Conservation (phyloP, 768 basidiomycete species). For the Suillus discolor region DNA sequence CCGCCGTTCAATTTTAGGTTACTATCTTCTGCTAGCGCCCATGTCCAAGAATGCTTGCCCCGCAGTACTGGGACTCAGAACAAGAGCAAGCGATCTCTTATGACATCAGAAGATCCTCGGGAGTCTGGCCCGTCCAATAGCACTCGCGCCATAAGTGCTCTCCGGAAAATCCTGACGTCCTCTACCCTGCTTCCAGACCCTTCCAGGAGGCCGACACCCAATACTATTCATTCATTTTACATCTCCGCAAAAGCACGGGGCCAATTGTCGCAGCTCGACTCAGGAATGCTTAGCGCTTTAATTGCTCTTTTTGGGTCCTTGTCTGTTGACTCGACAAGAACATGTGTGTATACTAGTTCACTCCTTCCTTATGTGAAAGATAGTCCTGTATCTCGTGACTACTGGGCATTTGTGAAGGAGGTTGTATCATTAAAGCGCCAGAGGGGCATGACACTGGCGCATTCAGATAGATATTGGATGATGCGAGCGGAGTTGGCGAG, state of each 20-base stretch:
- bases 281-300: conserved; percentile 41
- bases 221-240: conserved; percentile 44
- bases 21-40: conserved; percentile 4
- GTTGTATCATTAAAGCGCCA: conserved; percentile 47
- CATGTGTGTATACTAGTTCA: conserved; percentile 29
- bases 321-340: conserved; percentile 35
- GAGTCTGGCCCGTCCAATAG: neutral
- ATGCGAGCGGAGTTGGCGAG: conserved; percentile 49
- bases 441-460: conserved; percentile 33
- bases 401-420: conserved; percentile 54
- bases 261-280: conserved; percentile 37
- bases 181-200: neutral
- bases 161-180: neutral
- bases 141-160: conserved; percentile 7
- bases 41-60: conserved; percentile 3
- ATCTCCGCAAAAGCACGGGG: conserved; percentile 33
- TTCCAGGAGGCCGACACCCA: conserved; percentile 23
- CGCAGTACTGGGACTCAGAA: neutral
- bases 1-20: neutral
- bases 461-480: conserved; percentile 64
- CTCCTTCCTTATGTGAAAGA: conserved; percentile 31
- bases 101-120: neutral
- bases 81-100: neutral
- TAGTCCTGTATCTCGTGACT: conserved; percentile 24
- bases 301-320: conserved; percentile 54